Conservation (phyloP, 164 flowering plant species). For the Vitis rotundifolia region DNA sequence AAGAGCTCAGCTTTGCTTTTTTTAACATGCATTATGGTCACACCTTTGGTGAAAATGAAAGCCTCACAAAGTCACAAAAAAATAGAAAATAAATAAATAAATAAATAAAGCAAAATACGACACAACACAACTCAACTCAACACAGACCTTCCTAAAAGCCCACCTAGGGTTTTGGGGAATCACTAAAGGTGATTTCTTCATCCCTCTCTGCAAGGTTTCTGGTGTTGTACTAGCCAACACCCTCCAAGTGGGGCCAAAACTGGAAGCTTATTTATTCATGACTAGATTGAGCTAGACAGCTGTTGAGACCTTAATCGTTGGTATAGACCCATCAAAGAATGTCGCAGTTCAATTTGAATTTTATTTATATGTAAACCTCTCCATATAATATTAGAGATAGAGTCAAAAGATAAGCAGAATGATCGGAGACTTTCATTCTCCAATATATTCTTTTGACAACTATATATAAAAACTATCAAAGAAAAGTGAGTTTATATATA, state of each 20-base stretch:
- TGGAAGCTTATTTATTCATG: constrained; percentile 22
- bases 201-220: constrained; percentile 9
- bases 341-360: constrained; percentile 10
- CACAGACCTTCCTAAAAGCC: constrained; percentile 25
- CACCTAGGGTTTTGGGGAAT: constrained; percentile 26
- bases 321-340: constrained; percentile 33
- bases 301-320: constrained; percentile 26
- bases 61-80: constrained; percentile 8
- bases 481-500: no score
- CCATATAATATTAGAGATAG: constrained; percentile 13
- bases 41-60: constrained; percentile 33
- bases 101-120: not conserved
- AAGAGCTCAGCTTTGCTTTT: constrained; percentile 31
- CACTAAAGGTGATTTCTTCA: constrained; percentile 25
- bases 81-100: no score
- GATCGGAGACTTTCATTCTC: constrained; percentile 59
- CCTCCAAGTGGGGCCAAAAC: constrained; percentile 26
- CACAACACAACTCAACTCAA: not conserved
- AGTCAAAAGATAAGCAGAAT: constrained; percentile 46
- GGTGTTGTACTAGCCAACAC: constrained; percentile 8
- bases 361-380: no score
- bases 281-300: constrained; percentile 22
- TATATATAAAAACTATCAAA: no score
- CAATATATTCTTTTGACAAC: constrained; percentile 44
- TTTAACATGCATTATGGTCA: constrained; percentile 10